A percentile compares a stretch with the other conserved stretches of the same genome.
Conservation (phyloP, 2,329 filamentous ascomycete genomes). For the Verticillium dahliae region DNA sequence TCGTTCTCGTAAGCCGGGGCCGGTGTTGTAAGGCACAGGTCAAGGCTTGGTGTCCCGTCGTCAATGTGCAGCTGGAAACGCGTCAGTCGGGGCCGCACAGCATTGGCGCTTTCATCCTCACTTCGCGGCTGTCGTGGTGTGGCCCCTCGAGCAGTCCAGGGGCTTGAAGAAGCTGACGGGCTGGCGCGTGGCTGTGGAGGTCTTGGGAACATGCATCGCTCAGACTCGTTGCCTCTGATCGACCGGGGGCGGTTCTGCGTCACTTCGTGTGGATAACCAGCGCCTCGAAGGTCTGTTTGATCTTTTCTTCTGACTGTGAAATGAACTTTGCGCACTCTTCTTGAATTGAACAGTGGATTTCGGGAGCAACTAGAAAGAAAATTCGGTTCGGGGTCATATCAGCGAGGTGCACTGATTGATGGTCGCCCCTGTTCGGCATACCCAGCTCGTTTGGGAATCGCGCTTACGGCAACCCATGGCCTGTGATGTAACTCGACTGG, state of each 20-base stretch:
- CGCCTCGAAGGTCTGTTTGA: no score
- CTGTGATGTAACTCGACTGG: background rate
- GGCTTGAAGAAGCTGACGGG: background rate
- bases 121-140: background rate
- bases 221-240: background rate
- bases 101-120: background rate
- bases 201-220: background rate
- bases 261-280: no score
- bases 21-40: conserved; percentile 22
- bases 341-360: no score
- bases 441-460: background rate
- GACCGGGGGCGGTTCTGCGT: no score
- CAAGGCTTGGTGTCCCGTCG: conserved; percentile 2
- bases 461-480: background rate
- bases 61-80: background rate
- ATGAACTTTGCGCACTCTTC: no score
- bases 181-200: background rate
- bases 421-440: background rate
- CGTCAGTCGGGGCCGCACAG: background rate
- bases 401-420: no score
- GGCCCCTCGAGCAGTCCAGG: background rate
- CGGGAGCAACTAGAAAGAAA: no score
- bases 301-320: no score
- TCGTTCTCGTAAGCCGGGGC: conserved; percentile 22
- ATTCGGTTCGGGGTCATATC: no score